Evolutionary conservation across 2,329 filamentous ascomycete genomes (phyloP).

Genomic region (Emergomyces africanus): DNA sequence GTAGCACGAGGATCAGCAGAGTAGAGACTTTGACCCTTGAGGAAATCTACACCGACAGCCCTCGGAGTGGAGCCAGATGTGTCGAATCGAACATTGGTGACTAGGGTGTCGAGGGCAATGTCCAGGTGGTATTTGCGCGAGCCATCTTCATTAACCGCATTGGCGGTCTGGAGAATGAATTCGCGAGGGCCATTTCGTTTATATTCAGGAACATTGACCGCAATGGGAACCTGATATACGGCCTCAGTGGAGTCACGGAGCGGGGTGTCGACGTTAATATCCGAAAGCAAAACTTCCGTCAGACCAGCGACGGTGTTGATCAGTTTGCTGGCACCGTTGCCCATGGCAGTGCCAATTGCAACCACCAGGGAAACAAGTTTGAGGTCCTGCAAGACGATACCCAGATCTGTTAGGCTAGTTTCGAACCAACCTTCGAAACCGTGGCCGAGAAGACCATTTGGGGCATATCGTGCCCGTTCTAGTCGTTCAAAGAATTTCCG

Average conservation of each 20-base stretch:
- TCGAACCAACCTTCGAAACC: conserved; percentile 46
- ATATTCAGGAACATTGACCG: conserved; percentile 34
- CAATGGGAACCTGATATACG: conserved; percentile 47
- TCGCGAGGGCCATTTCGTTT: conserved; percentile 44
- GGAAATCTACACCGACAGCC: conserved; percentile 36
- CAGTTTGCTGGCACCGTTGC: conserved; percentile 28
- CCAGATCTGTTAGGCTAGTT: conserved; percentile 39
- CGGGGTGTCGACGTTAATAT: conserved; percentile 38
- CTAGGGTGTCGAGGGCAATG: conserved; percentile 35
- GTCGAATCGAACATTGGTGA: conserved; percentile 34
- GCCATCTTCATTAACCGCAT: conserved; percentile 38
- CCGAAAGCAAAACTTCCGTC: conserved; percentile 33
- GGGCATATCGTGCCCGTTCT: conserved; percentile 42
- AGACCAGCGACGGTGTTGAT: conserved; percentile 33
- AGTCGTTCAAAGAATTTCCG: conserved; percentile 40
- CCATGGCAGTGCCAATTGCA: conserved; percentile 41
- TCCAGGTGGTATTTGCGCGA: conserved; percentile 44
- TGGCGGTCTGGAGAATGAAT: conserved; percentile 40
- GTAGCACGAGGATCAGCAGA: conserved; percentile 29
- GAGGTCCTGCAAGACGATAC: conserved; percentile 39
- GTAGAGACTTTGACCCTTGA: conserved; percentile 35
- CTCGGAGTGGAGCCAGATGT: conserved; percentile 22
- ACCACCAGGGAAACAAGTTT: conserved; percentile 42
- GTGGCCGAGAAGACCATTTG: conserved; percentile 34
- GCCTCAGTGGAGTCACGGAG: conserved; percentile 36